Evolutionary conservation across 257 asterid genomes (phyloP).

Genomic region (Vinca minor): DNA sequence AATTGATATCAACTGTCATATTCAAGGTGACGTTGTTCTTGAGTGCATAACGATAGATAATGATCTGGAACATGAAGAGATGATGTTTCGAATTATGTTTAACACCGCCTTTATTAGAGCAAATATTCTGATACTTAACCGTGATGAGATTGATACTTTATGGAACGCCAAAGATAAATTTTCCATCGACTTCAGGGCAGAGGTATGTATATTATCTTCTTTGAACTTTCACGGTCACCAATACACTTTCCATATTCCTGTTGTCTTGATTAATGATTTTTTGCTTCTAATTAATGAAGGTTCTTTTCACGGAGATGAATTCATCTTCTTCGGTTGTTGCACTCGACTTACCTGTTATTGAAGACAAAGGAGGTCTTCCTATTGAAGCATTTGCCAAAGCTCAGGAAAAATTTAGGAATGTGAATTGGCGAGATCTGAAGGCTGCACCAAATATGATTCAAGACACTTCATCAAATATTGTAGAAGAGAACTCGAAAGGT

Average conservation of each 20-base stretch:
- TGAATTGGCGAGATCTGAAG: conserved; percentile 31
- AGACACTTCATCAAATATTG: conserved; percentile 22
- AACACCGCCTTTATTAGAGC: conserved; percentile 60
- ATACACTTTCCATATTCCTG: not conserved
- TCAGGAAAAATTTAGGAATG: conserved; percentile 31
- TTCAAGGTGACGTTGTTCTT: conserved; percentile 69
- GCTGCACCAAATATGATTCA: conserved; percentile 24
- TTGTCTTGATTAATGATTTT: conserved; percentile 11
- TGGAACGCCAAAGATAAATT: conserved; percentile 49
- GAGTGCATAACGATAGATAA: conserved; percentile 51
- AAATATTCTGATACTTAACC: conserved; percentile 40
- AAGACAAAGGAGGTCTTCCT: conserved; percentile 37
- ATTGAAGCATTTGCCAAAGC: conserved; percentile 38
- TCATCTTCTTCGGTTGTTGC: conserved; percentile 28
- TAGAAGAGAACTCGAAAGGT: conserved; percentile 27
- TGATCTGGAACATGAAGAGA: conserved; percentile 35
- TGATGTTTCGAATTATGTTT: conserved; percentile 64
- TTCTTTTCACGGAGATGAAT: conserved; percentile 56
- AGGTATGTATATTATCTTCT: conserved; percentile 39
- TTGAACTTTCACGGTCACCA: not conserved
- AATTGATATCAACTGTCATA: conserved; percentile 57
- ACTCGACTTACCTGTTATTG: conserved; percentile 22
- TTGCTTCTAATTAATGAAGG: conserved; percentile 29
- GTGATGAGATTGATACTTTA: conserved; percentile 42
- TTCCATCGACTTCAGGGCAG: conserved; percentile 49